Base-by-base conservation (phyloP, 2,329 filamentous ascomycete species). In the Mycosphaerella sp. region DNA sequence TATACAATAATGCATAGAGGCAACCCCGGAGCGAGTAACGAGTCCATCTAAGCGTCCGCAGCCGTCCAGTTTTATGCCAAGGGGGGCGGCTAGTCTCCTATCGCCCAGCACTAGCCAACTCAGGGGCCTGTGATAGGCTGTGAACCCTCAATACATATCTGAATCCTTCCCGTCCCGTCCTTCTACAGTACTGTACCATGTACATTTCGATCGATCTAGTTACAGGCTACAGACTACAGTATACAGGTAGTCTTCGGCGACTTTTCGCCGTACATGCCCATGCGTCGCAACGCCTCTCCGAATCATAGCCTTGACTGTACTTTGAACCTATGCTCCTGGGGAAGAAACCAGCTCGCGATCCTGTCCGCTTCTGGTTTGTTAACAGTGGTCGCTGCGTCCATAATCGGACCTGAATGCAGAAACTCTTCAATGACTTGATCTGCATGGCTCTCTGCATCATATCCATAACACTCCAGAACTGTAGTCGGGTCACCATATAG, bases 401-500 rank as follows among this genome's bases (percentile, higher is more conserved):
- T 54, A 6, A 62, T 57, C 48, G 66, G 58, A 32, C 55, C 62
- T 34, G 45, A 59, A 47, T 65, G 65, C 34, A 68, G 54, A 48
- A 56, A 65, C 6, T 48, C 62, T 11, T 60, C 60, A 47, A 72
- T 54, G 23, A 66, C 68, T 10, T 63, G 56, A n/a, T 69, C 66
- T 5, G 69, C 71, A 57, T 72, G 66, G 17, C 52, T 59, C 51
- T 73, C 69, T n/a, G 64, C 69, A 59, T 75, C 70, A 59, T 73
- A 75, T 2, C 67, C 72, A 58, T 73, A 74, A 14, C 70, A 65
- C 11, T 70, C 67, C 39, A 71, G 57, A 10, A 72, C 69, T 2
- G 66, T 70, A 42, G 59, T 59, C 6, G 71, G 69, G 57, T 73
- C 70, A 0, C 67, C 69, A 55, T 74, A 73, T n/a, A 74, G 62